Percentiles rank a stretch among this genome's conserved stretches.
Evolutionary conservation across 1,284 basidiomycete species (phyloP).

Genomic region (Ceratobasidium theobromae): DNA sequence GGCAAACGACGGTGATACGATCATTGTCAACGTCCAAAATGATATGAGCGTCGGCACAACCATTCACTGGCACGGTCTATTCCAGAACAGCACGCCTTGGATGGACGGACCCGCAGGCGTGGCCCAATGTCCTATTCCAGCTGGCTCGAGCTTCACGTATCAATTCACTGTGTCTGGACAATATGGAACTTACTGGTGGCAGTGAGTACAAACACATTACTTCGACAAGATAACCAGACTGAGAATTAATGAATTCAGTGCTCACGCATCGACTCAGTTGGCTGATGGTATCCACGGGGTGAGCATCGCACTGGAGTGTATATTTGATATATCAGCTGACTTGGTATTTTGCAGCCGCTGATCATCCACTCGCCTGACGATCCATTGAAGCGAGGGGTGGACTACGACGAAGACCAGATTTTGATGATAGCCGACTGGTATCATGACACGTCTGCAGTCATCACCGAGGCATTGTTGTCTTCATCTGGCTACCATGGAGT

Average conservation of each 20-base stretch:
- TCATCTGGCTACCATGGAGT: conserved; percentile 20
- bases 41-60: conserved; percentile 38
- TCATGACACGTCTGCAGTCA: conserved; percentile 37
- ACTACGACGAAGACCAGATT: conserved; percentile 39
- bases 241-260: conserved; percentile 29
- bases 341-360: conserved; percentile 30
- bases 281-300: conserved; percentile 41
- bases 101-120: conserved; percentile 41
- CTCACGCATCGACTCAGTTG: conserved; percentile 39
- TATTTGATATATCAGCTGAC: conserved; percentile 25
- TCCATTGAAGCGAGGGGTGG: conserved; percentile 40
- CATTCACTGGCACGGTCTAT: conserved; percentile 44
- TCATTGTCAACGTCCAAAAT: conserved; percentile 42
- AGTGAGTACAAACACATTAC: background rate
- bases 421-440: conserved; percentile 37
- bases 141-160: conserved; percentile 43
- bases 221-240: conserved; percentile 42
- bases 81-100: conserved; percentile 39
- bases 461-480: conserved; percentile 27
- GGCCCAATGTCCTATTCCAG: conserved; percentile 45
- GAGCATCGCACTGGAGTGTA: conserved; percentile 36
- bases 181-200: too few relatives aligned
- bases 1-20: conserved; percentile 38
- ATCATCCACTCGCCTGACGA: conserved; percentile 42
- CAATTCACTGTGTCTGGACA: conserved; percentile 39